phyloP scores from a whole-genome alignment of 2,329 filamentous ascomycete genomes.

The Lomentospora prolificans region DNA sequence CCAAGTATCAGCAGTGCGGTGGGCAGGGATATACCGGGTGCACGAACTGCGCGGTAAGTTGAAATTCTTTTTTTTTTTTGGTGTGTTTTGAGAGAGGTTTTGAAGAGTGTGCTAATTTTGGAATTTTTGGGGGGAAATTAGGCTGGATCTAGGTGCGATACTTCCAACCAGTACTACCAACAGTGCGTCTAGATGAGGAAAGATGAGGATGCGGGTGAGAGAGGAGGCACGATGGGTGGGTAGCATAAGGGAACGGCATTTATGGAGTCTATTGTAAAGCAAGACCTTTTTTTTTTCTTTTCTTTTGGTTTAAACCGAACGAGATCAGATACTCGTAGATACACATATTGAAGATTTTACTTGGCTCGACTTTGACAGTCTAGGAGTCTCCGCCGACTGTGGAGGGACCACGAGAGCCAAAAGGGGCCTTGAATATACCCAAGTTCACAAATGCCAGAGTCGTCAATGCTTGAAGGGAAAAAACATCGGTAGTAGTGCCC shows the following conservation, averaged over 20 bases:
- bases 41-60: conserved; percentile 27
- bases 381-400: too few species aligned
- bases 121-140: too few species aligned
- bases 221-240: not conserved
- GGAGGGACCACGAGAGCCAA: too few species aligned
- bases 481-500: too few species aligned
- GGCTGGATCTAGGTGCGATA: conserved; percentile 7
- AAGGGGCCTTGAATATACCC: too few species aligned
- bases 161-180: conserved; percentile 8
- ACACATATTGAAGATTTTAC: too few species aligned
- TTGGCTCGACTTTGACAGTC: too few species aligned
- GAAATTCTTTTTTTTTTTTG: not conserved
- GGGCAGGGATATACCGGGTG: conserved; percentile 30
- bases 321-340: not conserved
- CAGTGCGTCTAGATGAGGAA: conserved; percentile 1
- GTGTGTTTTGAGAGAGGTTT: not conserved
- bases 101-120: too few species aligned
- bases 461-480: too few species aligned
- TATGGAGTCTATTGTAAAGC: not conserved
- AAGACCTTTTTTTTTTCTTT: not conserved
- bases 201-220: not conserved
- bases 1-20: conserved; percentile 28
- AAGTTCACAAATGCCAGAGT: too few species aligned
- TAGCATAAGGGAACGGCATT: not conserved
- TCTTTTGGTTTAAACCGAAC: not conserved